These are phyloP conservation scores for Pachyrhizus erosus DNA, from an alignment of 306 rosid species.

Conservation along the genomic window DNA sequence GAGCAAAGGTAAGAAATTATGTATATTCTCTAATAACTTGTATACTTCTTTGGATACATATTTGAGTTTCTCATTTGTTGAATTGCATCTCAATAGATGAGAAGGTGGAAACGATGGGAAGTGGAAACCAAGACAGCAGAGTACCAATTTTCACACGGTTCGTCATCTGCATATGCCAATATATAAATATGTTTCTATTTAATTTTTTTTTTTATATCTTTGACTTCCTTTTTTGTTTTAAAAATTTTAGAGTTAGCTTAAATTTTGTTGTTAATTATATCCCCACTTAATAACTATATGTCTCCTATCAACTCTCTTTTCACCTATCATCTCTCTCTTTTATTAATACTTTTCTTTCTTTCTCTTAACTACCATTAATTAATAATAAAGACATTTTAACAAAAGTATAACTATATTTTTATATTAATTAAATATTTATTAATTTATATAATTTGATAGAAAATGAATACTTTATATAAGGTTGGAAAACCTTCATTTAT, in stretches of 20 bases:
- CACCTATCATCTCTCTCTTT: background rate
- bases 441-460: background rate
- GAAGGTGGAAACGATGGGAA: slow-evolving; percentile 12
- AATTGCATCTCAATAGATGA: background rate
- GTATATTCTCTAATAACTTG: background rate
- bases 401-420: background rate
- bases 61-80: background rate
- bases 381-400: background rate
- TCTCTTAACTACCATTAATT: background rate
- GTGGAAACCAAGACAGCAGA: background rate
- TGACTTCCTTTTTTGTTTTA: no score
- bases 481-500: background rate
- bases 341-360: background rate
- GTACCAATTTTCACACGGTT: slow-evolving; percentile 13
- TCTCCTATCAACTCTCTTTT: background rate
- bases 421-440: no score
- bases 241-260: no score
- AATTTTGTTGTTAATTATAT: no score
- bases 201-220: no score
- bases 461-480: background rate
- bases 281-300: background rate
- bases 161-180: background rate
- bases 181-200: background rate
- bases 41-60: background rate
- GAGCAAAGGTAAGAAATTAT: slow-evolving; percentile 62